These are phyloP conservation scores for Microcyclosporella mali DNA, from an alignment of 2,329 filamentous ascomycete genomes.

Conservation along the genomic window DNA sequence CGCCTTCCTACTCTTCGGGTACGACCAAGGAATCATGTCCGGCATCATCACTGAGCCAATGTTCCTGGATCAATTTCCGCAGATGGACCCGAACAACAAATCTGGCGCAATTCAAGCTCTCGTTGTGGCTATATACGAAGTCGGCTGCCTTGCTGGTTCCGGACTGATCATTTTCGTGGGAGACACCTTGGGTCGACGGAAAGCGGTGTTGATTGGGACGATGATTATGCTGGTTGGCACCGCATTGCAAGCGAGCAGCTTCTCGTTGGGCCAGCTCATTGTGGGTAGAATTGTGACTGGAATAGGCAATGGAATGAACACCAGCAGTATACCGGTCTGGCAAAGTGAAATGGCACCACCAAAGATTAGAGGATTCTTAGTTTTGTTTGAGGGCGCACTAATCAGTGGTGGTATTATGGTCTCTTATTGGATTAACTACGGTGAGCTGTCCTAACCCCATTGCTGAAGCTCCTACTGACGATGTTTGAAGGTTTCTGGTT, in stretches of 20 bases:
- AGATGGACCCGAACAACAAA: slow-evolving; percentile 30
- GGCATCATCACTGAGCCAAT: slow-evolving; percentile 38
- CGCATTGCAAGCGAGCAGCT: slow-evolving; percentile 50
- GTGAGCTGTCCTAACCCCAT: not conserved
- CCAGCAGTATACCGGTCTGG: slow-evolving; percentile 40
- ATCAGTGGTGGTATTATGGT: slow-evolving; percentile 47
- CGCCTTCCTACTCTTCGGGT: slow-evolving; percentile 8
- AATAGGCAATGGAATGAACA: slow-evolving; percentile 35
- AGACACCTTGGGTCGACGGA: slow-evolving; percentile 52
- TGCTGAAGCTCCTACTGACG: slow-evolving; percentile 36
- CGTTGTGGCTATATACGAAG: slow-evolving; percentile 31
- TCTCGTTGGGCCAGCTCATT: slow-evolving; percentile 42
- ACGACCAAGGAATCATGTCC: slow-evolving; percentile 35
- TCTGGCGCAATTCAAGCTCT: slow-evolving; percentile 28
- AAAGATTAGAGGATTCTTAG: slow-evolving; percentile 85
- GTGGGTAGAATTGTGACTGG: slow-evolving; percentile 48
- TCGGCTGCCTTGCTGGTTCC: slow-evolving; percentile 33
- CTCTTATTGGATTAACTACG: slow-evolving; percentile 43
- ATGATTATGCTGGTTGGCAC: slow-evolving; percentile 55
- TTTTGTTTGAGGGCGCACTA: slow-evolving; percentile 90
- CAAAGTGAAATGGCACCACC: slow-evolving; percentile 64
- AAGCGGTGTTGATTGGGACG: slow-evolving; percentile 54
- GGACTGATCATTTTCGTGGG: slow-evolving; percentile 42
- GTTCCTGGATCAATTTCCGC: slow-evolving; percentile 36
- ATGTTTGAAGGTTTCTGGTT: slow-evolving; percentile 28